Percentiles rank a stretch among this genome's conserved stretches.
phyloP scores from a whole-genome alignment of 2,329 filamentous ascomycete genomes.

The Paecilomyces formosus region DNA sequence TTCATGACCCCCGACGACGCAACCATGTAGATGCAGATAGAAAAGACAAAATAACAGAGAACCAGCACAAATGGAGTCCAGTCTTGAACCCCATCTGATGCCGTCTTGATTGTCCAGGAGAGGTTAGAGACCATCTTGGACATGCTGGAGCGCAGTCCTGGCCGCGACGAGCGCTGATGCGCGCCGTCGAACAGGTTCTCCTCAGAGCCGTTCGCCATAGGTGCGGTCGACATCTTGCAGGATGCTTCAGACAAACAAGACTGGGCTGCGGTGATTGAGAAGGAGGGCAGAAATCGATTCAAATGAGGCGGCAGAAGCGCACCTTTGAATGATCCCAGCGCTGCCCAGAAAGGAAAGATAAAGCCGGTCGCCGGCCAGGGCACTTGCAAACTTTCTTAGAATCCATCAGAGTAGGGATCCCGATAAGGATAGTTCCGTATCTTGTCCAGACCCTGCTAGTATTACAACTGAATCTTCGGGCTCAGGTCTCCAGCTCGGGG shows the following conservation, averaged over 20 bases:
- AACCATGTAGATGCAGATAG: slow-evolving; percentile 35
- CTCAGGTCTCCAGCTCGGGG: not conserved
- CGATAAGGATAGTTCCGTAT: not conserved
- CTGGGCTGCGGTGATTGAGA: not conserved
- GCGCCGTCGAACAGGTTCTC: not conserved
- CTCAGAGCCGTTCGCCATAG: not conserved
- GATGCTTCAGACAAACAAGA: not conserved
- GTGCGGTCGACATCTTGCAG: not conserved
- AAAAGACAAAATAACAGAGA: slow-evolving; percentile 35
- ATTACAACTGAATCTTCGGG: not conserved
- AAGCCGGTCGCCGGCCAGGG: not conserved
- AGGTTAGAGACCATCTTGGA: slow-evolving; percentile 4
- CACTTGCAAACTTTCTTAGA: not conserved
- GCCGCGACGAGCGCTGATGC: not conserved
- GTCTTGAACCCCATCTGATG: slow-evolving; percentile 15
- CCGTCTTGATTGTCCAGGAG: slow-evolving; percentile 3
- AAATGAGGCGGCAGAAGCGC: not conserved
- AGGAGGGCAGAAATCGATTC: not conserved
- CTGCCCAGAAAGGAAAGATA: not conserved
- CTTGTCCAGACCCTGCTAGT: not conserved
- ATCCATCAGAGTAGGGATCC: not conserved
- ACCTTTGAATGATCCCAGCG: not conserved
- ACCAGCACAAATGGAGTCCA: slow-evolving; percentile 37
- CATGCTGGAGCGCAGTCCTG: slow-evolving; percentile 1
- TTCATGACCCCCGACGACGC: slow-evolving; percentile 26